These are phyloP conservation scores for Kockiozyma suomiensis DNA, from an alignment of 805 yeast species.

Conservation along the genomic window DNA sequence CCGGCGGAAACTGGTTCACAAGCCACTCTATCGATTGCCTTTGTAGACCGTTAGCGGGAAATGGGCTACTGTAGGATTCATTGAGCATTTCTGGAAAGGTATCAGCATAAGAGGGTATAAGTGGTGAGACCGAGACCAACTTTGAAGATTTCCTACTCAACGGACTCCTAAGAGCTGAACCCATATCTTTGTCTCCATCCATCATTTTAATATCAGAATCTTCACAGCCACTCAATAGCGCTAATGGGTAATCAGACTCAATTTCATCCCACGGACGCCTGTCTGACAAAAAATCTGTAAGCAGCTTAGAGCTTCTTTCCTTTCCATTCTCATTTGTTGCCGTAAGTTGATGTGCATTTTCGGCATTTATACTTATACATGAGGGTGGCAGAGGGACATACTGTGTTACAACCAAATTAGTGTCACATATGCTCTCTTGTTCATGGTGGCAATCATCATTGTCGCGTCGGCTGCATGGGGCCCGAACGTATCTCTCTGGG, in stretches of 20 bases:
- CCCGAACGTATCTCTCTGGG: too few relatives aligned
- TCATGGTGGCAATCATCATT: too few relatives aligned
- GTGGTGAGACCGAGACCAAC: background rate
- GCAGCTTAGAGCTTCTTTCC: background rate
- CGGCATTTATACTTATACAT: background rate
- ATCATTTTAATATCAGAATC: background rate
- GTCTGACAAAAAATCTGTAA: background rate
- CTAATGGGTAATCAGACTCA: background rate
- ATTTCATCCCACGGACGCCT: background rate
- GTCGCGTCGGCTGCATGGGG: too few relatives aligned
- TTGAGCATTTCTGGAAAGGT: background rate
- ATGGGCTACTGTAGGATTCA: background rate
- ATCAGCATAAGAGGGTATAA: background rate
- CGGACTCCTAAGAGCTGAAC: background rate
- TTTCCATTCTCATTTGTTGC: background rate
- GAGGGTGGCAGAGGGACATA: too few relatives aligned
- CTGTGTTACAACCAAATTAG: too few relatives aligned
- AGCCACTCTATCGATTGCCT: slow-evolving; percentile 2
- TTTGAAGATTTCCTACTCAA: background rate
- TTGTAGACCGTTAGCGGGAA: background rate
- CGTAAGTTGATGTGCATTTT: background rate
- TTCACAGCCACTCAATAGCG: background rate
- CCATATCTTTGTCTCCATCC: background rate
- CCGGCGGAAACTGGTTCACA: slow-evolving; percentile 2
- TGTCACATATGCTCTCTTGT: too few relatives aligned